phyloP scores from a whole-genome alignment of 768 basidiomycete genomes.

The Macrolepiota fuliginosa region DNA sequence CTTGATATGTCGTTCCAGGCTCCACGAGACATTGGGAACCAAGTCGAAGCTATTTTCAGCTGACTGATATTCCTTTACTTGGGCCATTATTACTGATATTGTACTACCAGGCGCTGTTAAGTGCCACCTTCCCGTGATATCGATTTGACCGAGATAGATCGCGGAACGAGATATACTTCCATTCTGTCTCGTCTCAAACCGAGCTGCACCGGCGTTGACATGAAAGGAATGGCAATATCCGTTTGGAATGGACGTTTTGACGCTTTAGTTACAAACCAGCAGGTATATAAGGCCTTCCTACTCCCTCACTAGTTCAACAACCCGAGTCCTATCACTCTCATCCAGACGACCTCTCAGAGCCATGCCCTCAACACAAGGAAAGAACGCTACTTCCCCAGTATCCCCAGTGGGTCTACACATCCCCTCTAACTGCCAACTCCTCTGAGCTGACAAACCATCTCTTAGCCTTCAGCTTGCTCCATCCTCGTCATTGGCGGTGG shows the following conservation, averaged over 20 bases:
- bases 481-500: slow-evolving; percentile 51
- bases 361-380: not conserved
- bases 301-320: not conserved
- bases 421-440: not conserved
- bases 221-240: not conserved
- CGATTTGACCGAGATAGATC: not conserved
- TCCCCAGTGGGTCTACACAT: not conserved
- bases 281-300: not conserved
- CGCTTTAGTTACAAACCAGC: not conserved
- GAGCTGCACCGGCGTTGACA: not conserved
- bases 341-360: not conserved
- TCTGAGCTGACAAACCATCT: not conserved
- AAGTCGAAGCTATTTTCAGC: not conserved
- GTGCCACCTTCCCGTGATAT: not conserved
- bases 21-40: not conserved
- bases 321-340: not conserved
- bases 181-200: not conserved
- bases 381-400: not conserved
- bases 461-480: slow-evolving; percentile 23
- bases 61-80: not conserved
- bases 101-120: not conserved
- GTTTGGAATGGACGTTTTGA: not conserved
- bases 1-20: not conserved
- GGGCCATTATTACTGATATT: not conserved
- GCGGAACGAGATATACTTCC: not conserved